These are phyloP conservation scores for Fusarium falciforme DNA, from an alignment of 2,329 filamentous ascomycete genomes.

Conservation along the genomic window DNA sequence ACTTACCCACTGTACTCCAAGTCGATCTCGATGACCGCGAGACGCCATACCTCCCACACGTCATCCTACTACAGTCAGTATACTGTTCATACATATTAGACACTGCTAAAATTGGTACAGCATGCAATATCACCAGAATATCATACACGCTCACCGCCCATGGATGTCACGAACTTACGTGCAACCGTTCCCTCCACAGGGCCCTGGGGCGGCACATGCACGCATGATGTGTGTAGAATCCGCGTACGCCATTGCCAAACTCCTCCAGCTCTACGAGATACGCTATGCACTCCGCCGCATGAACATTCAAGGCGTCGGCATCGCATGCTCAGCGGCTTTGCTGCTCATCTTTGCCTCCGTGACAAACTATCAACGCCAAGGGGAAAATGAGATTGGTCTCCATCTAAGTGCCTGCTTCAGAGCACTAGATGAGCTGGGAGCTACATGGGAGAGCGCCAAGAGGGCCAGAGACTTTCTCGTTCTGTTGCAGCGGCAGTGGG, in stretches of 20 bases:
- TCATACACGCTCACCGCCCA: constrained; percentile 41
- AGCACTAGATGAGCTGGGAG: constrained; percentile 37
- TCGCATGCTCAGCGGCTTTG: constrained; percentile 22
- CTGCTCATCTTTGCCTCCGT: constrained; percentile 39
- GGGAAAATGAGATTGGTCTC: constrained; percentile 9
- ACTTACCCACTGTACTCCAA: constrained; percentile 25
- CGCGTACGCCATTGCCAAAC: constrained; percentile 26
- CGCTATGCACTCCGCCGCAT: constrained; percentile 30
- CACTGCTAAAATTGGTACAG: constrained; percentile 1
- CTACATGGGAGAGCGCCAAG: constrained; percentile 42
- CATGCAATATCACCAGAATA: constrained; percentile 45
- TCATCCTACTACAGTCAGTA: constrained; percentile 39
- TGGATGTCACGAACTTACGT: constrained; percentile 43
- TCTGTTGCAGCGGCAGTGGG: constrained; percentile 39
- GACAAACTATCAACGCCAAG: constrained; percentile 32
- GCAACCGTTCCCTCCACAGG: constrained; percentile 34
- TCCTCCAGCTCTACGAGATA: constrained; percentile 30
- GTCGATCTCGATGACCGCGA: constrained; percentile 33
- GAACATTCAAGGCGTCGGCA: constrained; percentile 32
- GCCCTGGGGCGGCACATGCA: constrained; percentile 37
- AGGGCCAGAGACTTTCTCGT: constrained; percentile 37
- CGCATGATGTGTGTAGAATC: constrained; percentile 40
- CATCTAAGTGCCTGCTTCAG: constrained; percentile 41
- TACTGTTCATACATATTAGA: background rate
- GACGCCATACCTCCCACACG: constrained; percentile 35